phyloP scores from a whole-genome alignment of 768 basidiomycete species.

The Mycena vitilis region DNA sequence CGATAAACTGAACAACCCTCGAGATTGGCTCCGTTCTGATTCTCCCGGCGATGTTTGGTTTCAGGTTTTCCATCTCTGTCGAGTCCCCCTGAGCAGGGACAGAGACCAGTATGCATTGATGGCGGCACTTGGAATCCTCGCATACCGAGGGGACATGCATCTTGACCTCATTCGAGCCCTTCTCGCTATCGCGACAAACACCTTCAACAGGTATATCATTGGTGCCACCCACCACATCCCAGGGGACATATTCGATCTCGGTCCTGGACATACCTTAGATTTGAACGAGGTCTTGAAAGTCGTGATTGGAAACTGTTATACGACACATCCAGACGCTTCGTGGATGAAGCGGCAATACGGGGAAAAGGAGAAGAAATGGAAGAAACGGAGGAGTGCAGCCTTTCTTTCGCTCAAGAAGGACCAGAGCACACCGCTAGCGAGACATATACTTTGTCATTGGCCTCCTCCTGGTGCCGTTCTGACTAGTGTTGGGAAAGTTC shows the following conservation, averaged over 20 bases:
- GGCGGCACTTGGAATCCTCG: slow-evolving; percentile 16
- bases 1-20: not conserved
- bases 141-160: slow-evolving; percentile 13
- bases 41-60: slow-evolving; percentile 13
- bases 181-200: slow-evolving; percentile 17
- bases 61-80: slow-evolving; percentile 12
- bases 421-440: not conserved
- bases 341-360: not conserved
- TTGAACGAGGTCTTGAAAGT: not conserved
- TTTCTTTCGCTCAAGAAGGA: not conserved
- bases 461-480: slow-evolving; percentile 3
- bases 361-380: not conserved
- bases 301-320: not conserved
- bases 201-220: not conserved
- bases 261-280: not conserved
- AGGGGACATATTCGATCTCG: slow-evolving; percentile 7
- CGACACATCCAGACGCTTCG: not conserved
- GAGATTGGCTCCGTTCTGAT: slow-evolving; percentile 1
- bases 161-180: slow-evolving; percentile 16
- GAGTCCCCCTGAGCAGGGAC: not conserved
- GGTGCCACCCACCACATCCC: not conserved
- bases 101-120: slow-evolving; percentile 16
- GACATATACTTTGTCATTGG: slow-evolving; percentile 7
- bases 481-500: too few relatives aligned
- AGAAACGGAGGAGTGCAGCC: not conserved